These are phyloP conservation scores for Lodderomyces orthopsilosis DNA, from an alignment of 1,139 yeast genomes.

Conservation along the genomic window DNA sequence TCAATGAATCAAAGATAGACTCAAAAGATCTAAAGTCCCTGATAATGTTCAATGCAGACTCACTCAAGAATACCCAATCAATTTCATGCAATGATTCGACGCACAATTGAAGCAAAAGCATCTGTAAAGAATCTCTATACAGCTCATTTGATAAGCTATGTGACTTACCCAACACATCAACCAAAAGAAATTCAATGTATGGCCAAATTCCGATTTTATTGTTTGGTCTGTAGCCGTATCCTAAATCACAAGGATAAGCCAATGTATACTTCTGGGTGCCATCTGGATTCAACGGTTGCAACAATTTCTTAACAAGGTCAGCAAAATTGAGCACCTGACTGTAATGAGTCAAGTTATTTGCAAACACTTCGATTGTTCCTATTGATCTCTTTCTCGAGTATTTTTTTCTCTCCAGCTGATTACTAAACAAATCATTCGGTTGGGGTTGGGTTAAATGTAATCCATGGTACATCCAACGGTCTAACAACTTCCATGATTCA, in stretches of 20 bases:
- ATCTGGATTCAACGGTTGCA: conserved; percentile 22
- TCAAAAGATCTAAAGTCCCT: conserved; percentile 45
- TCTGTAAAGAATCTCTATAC: conserved; percentile 50
- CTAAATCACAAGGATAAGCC: conserved; percentile 67
- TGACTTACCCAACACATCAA: conserved; percentile 60
- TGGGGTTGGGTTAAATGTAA: conserved; percentile 19
- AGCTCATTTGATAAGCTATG: conserved; percentile 24
- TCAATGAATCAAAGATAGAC: conserved; percentile 37
- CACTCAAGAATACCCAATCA: conserved; percentile 60
- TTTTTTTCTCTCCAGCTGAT: conserved; percentile 16
- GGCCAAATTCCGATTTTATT: conserved; percentile 71
- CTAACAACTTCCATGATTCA: conserved; percentile 68
- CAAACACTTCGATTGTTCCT: conserved; percentile 32
- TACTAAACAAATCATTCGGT: conserved; percentile 9
- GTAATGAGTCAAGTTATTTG: conserved; percentile 34
- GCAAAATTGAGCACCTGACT: conserved; percentile 65
- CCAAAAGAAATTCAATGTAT: conserved; percentile 67
- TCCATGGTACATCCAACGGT: conserved; percentile 65
- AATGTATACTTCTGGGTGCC: conserved; percentile 35
- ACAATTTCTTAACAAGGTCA: conserved; percentile 42
- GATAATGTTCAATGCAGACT: conserved; percentile 30
- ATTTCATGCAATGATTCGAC: conserved; percentile 54
- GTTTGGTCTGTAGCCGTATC: conserved; percentile 51
- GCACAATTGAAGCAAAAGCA: conserved; percentile 51
- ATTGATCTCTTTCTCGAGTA: conserved; percentile 26